Percentiles rank a stretch among this genome's conserved stretches.
Conservation (phyloP, 371 early-diverging fungal genomes). For the Fennellomyces sp. region DNA sequence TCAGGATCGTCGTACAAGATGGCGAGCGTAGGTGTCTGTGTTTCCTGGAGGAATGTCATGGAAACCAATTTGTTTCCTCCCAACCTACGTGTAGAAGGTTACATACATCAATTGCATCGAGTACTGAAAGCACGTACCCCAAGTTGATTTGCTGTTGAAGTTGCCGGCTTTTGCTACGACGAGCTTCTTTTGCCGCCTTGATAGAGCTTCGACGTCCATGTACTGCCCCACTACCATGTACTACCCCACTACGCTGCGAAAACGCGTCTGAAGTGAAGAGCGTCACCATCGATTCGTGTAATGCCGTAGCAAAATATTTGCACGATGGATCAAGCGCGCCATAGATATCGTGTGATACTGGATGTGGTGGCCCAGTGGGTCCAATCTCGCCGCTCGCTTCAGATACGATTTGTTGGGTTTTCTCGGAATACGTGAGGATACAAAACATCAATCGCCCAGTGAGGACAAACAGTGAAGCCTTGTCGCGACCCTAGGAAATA, state of each 20-base stretch:
- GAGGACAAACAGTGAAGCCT: slow-evolving; percentile 64
- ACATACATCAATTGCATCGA: background rate
- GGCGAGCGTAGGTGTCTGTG: slow-evolving; percentile 59
- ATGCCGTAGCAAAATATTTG: slow-evolving; percentile 42
- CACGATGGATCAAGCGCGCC: slow-evolving; percentile 58
- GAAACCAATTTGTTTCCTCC: slow-evolving; percentile 73
- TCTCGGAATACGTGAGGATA: slow-evolving; percentile 61
- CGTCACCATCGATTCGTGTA: slow-evolving; percentile 36
- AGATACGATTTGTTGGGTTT: slow-evolving; percentile 50
- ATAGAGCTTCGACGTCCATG: slow-evolving; percentile 6
- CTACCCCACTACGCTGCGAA: background rate
- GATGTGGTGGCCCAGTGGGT: slow-evolving; percentile 57
- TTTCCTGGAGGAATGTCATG: slow-evolving; percentile 67
- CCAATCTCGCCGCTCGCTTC: slow-evolving; percentile 67
- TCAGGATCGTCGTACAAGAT: slow-evolving; percentile 79
- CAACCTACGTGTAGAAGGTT: too few species aligned
- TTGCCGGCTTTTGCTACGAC: slow-evolving; percentile 13
- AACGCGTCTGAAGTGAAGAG: slow-evolving; percentile 23
- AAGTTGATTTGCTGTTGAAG: slow-evolving; percentile 12
- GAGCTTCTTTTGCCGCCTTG: slow-evolving; percentile 32
- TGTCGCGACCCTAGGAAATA: slow-evolving; percentile 31
- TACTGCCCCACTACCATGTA: background rate
- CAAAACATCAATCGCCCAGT: slow-evolving; percentile 64
- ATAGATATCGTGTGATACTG: slow-evolving; percentile 32
- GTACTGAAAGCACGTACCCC: slow-evolving; percentile 10